phyloP scores from a whole-genome alignment of 148 eudicot genomes.

The Amaranthus hypochondriacus region DNA sequence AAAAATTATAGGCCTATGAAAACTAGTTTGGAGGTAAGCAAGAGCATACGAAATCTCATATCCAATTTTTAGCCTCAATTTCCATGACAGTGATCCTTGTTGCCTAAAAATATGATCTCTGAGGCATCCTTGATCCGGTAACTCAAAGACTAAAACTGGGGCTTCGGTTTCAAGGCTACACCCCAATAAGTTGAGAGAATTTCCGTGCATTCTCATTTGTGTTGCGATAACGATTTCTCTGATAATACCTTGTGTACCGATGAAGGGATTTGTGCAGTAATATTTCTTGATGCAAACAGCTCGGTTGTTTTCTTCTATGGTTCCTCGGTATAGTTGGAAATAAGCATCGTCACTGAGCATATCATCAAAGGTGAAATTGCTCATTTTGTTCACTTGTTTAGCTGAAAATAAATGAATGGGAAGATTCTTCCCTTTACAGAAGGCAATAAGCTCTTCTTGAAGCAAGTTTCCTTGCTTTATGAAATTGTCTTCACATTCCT shows the following conservation, averaged over 20 bases:
- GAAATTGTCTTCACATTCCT: not conserved
- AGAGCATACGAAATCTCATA: constrained; percentile 3
- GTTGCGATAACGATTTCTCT: constrained; percentile 15
- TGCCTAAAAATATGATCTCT: not conserved
- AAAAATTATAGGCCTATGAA: not conserved
- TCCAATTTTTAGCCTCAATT: constrained; percentile 12
- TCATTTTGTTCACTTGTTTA: constrained; percentile 3
- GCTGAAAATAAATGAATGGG: constrained; percentile 5
- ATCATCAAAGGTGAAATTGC: not conserved
- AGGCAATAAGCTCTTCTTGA: constrained; percentile 10
- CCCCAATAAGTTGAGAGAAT: not conserved
- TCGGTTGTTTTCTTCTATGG: not conserved
- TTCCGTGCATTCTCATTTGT: not conserved
- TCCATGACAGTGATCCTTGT: constrained; percentile 1
- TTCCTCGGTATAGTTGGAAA: not conserved
- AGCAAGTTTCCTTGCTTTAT: constrained; percentile 6
- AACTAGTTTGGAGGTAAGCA: constrained; percentile 13
- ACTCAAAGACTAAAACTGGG: constrained; percentile 6
- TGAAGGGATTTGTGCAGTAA: not conserved
- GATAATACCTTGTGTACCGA: not conserved
- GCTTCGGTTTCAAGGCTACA: constrained; percentile 15
- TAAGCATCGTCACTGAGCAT: not conserved
- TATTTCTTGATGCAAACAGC: not conserved
- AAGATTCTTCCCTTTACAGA: constrained; percentile 3
- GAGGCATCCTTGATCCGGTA: constrained; percentile 7